Evolutionary conservation across 768 basidiomycete species (phyloP), one percentile per base, ranked within the genome.

Genomic region (Russula ochroleuca): DNA sequence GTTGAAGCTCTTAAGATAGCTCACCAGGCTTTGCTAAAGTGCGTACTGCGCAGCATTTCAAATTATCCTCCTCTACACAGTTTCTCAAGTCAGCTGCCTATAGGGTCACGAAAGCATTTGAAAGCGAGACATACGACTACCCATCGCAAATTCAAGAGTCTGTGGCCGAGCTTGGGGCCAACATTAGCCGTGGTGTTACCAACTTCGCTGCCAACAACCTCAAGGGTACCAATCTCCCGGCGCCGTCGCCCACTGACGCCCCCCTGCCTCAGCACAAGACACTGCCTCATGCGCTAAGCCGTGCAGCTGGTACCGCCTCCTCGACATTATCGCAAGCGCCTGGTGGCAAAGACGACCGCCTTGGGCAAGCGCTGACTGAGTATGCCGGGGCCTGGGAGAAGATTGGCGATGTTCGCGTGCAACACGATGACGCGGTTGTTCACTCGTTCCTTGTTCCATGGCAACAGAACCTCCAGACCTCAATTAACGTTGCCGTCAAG

Each of bases 401-500:
- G 79, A 84, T 89, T 66, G 85, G 92, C 5, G 76, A 77, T 14
- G 93, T 94, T 19, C 80, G 95, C 63, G 71, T 95, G 49, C 76
- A 87, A 54, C 95, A 97, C 72, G 95, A 97, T 75, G 78, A 78
- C 19, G 76, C 82, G 2, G 86, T 98, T 68, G 79, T 79, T 69
- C 75, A 74, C 35, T 78, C 80, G 59, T 94, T 92, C 75, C 75
- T 94, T 66, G 79, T 81, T 54, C 92, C 92, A 2, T 95, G 93
- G 94, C 89, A 92, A 76, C 85, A 86, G 28, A 97, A 94, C 7
- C 76, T 98, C 65, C 83, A 85, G 67, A 87, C 88, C 21, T 87
- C 86, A 58, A 86, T 99, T 72, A 81, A 84, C 10, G 86, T 97
- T 17, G 97, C 97, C 19, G 84, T 98, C 83, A 96, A 94, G 79